Base-by-base conservation (phyloP, 2,329 filamentous ascomycete species). In the Endothia cerciana region DNA sequence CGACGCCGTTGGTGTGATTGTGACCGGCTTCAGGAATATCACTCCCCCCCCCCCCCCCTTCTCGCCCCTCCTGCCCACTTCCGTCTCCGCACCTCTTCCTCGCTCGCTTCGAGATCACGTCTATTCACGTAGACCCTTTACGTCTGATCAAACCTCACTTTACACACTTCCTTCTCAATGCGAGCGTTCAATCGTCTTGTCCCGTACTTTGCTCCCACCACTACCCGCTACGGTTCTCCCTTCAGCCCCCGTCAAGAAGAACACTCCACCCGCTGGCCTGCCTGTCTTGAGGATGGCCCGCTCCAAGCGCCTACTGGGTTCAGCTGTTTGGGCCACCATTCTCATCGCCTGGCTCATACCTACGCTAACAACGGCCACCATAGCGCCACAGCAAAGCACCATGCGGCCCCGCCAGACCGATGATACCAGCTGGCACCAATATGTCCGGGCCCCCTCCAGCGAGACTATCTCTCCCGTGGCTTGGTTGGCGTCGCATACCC, bases 401-500 rank as follows among this genome's bases (percentile, higher is more conserved):
- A 17, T 7, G 3, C 38, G 45, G 19, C 11, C 25, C 5, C 51
- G 43, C 15, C 40, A 58, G n/a, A 15, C 22, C 10, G 57, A 61
- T 33, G 19, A 53, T 19, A 22, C 28, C 13, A 67, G 22, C 33
- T 70, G 69, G 69, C 62, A 63, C n/a, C 62, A 68, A 45, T 70
- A 70, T 53, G 56, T 69, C 30, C 64, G 65, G 43, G 67, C 60
- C 11, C 67, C 69, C 1, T 60, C 60, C 43, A 65, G 47, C 40
- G 36, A 28, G 19, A 65, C 28, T 4, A 55, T 70, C 40, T 59
- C 49, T 10, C 69, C 69, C 19, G 53, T 51, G 11, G 19, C 36
- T 1, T n/a, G 30, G 62, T 28, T 68, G 30, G 55, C 40, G 7
- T 68, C 72, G 4, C 71, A 77, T 51, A 78, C 75, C 0, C 66